phyloP scores from a whole-genome alignment of 2,329 filamentous ascomycete species.

The Pseudogymnoascus sp. region DNA sequence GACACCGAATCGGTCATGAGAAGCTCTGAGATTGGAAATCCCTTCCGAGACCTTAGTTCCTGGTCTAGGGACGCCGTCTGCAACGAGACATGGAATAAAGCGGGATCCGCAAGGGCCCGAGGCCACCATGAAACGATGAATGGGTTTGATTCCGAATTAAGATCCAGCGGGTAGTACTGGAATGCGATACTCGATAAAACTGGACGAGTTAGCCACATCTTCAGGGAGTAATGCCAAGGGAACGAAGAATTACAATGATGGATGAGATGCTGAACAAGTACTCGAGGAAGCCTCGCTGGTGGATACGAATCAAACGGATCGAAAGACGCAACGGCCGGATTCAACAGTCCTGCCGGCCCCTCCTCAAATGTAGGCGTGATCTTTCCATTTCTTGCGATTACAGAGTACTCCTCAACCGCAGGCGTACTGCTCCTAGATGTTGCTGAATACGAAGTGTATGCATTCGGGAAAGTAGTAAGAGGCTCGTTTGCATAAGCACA shows the following conservation, averaged over 20 bases:
- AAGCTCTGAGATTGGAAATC: constrained; percentile 44
- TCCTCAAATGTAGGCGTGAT: background rate
- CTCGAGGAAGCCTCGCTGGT: constrained; percentile 40
- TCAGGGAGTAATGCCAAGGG: background rate
- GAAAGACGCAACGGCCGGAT: constrained; percentile 30
- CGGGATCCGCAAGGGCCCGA: constrained; percentile 45
- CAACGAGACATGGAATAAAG: constrained; percentile 49
- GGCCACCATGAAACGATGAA: constrained; percentile 55
- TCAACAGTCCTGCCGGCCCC: background rate
- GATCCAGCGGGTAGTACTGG: constrained; percentile 50
- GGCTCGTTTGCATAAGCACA: constrained; percentile 50
- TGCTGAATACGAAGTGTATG: background rate
- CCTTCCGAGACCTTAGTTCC: constrained; percentile 42
- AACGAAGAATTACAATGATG: constrained; percentile 39
- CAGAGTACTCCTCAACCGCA: background rate
- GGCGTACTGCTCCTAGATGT: constrained; percentile 10
- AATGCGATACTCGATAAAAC: constrained; percentile 50
- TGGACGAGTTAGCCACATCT: constrained; percentile 23
- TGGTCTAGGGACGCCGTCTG: constrained; percentile 51
- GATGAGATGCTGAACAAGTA: constrained; percentile 46
- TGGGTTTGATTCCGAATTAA: constrained; percentile 44
- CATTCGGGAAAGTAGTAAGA: constrained; percentile 24
- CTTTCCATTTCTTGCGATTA: background rate
- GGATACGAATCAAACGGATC: constrained; percentile 52
- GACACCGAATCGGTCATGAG: constrained; percentile 50